These are phyloP conservation scores for Pachysolen tannophilus DNA, from an alignment of 805 yeast species.

Conservation along the genomic window DNA sequence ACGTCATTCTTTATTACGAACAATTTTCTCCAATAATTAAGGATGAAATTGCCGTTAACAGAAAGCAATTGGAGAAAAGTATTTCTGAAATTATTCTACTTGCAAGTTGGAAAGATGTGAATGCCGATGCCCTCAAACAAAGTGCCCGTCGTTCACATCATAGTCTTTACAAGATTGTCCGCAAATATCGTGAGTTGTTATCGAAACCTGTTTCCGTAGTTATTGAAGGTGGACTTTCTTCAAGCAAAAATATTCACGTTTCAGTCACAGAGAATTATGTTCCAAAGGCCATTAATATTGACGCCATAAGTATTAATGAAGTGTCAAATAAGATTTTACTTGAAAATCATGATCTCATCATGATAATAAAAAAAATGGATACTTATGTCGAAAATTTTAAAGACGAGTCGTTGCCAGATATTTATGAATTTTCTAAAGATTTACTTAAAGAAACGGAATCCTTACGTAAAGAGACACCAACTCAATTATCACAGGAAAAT, in stretches of 20 bases:
- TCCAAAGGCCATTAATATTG: slow-evolving; percentile 4
- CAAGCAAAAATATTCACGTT: slow-evolving; percentile 8
- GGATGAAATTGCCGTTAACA: slow-evolving; percentile 34
- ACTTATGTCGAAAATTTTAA: slow-evolving; percentile 26
- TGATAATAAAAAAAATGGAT: slow-evolving; percentile 50
- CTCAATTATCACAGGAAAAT: slow-evolving; percentile 56
- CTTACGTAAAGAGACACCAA: slow-evolving; percentile 74
- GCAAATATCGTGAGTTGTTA: slow-evolving; percentile 68
- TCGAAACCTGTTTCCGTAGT: slow-evolving; percentile 40
- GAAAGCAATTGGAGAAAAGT: slow-evolving; percentile 62
- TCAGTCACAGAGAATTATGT: slow-evolving; percentile 2
- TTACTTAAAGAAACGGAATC: slow-evolving; percentile 49
- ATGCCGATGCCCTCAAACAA: slow-evolving; percentile 86
- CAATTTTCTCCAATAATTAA: slow-evolving; percentile 53
- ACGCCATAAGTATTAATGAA: slow-evolving; percentile 1
- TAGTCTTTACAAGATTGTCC: slow-evolving; percentile 71
- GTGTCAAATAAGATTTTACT: slow-evolving; percentile 28
- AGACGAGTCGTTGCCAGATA: slow-evolving; percentile 33
- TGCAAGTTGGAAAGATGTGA: slow-evolving; percentile 97
- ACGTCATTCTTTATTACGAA: slow-evolving; percentile 53
- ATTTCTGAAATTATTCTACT: slow-evolving; percentile 76
- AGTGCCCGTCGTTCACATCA: slow-evolving; percentile 88
- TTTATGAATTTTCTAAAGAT: slow-evolving; percentile 48
- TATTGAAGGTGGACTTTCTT: slow-evolving; percentile 50
- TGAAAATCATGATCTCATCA: slow-evolving; percentile 42